phyloP scores from a whole-genome alignment of 139 green algal genomes.

The Trebouxia sp. region DNA sequence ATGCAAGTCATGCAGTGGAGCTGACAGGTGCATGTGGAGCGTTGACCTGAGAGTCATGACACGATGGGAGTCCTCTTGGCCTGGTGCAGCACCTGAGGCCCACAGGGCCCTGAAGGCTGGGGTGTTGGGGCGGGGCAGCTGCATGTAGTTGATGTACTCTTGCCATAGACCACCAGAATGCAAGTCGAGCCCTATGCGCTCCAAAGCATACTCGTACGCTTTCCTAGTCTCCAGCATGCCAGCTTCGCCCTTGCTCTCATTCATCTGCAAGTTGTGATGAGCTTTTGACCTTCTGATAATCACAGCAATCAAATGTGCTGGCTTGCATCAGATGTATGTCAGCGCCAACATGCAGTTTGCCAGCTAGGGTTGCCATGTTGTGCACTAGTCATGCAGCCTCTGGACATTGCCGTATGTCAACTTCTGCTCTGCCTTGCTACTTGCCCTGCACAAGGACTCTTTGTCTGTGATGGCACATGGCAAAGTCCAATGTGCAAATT shows the following conservation, averaged over 20 bases:
- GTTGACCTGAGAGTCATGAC: slow-evolving; percentile 50
- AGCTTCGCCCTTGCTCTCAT: slow-evolving; percentile 51
- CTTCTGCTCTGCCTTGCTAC: no score
- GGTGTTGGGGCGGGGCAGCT: slow-evolving; percentile 57
- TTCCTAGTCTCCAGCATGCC: slow-evolving; percentile 69
- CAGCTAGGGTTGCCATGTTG: no score
- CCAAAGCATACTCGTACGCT: slow-evolving; percentile 86
- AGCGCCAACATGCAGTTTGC: not conserved
- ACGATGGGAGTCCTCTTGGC: slow-evolving; percentile 69
- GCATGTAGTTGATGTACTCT: slow-evolving; percentile 83
- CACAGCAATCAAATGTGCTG: no score
- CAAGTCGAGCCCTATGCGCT: slow-evolving; percentile 78
- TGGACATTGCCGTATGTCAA: no score
- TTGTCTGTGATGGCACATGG: no score
- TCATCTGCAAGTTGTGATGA: slow-evolving; percentile 46
- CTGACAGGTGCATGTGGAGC: not conserved
- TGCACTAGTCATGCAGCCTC: no score
- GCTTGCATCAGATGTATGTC: not conserved
- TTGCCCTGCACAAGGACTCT: no score
- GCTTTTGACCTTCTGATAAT: no score
- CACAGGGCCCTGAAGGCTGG: slow-evolving; percentile 70
- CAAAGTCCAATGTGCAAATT: no score
- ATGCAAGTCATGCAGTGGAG: no score
- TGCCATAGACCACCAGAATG: slow-evolving; percentile 75
- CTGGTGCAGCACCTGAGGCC: slow-evolving; percentile 44